A percentile compares a stretch with the other conserved stretches of the same genome.
Conservation (phyloP, 176 grass and related monocot genomes). For the Thinopyrum elongatum region DNA sequence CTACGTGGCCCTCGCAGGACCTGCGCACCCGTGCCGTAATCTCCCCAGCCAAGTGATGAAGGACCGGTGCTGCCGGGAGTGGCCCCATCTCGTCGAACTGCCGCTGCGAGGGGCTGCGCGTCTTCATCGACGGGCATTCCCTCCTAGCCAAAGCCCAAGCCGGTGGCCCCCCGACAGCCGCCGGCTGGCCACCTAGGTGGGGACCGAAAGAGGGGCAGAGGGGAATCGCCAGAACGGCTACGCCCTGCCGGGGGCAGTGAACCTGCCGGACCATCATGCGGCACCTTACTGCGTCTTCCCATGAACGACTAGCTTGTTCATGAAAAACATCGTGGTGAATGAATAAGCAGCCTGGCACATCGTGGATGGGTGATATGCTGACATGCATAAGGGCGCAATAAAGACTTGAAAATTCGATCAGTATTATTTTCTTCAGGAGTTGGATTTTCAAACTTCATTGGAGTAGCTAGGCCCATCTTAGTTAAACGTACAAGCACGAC, state of each 20-base stretch:
- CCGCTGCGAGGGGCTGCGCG: background rate
- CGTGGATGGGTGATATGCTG: too few relatives aligned
- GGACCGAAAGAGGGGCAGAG: background rate
- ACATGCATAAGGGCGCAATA: too few relatives aligned
- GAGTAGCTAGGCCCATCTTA: too few relatives aligned
- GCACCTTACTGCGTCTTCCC: background rate
- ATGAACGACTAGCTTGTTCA: too few relatives aligned
- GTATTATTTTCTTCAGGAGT: too few relatives aligned
- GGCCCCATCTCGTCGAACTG: background rate
- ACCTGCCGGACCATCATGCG: background rate
- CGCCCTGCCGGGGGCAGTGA: background rate
- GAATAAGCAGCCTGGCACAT: too few relatives aligned
- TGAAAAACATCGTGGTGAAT: too few relatives aligned
- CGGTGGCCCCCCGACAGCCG: background rate
- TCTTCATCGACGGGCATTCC: background rate
- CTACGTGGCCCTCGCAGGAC: background rate
- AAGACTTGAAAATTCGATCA: too few relatives aligned
- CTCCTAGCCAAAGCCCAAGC: background rate
- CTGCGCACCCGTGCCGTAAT: background rate
- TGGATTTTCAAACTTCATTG: too few relatives aligned
- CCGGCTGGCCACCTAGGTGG: background rate
- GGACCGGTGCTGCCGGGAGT: slow-evolving; percentile 13
- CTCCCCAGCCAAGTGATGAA: background rate
- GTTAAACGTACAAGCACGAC: too few relatives aligned
- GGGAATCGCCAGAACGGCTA: background rate